These are phyloP conservation scores for Heliamphora pulchella DNA, from an alignment of 179 eudicot species.

Conservation along the genomic window DNA sequence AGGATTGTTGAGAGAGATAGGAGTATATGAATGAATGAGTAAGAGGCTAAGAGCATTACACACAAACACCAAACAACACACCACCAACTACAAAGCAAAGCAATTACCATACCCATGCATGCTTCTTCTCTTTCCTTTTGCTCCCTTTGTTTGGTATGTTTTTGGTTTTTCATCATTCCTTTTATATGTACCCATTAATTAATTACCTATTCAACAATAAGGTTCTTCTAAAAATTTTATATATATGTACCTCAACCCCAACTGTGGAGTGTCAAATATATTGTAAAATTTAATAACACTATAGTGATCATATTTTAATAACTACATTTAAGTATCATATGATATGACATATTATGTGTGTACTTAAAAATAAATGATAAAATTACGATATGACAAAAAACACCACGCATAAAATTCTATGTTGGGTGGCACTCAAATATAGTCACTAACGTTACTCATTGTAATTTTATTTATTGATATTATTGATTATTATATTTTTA, in stretches of 20 bases:
- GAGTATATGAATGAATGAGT: not conserved
- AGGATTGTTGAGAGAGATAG: not conserved
- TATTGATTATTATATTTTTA: too few relatives aligned
- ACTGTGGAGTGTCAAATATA: too few relatives aligned
- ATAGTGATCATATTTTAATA: too few relatives aligned
- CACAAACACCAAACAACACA: conserved; percentile 18
- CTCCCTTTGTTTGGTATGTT: conserved; percentile 19
- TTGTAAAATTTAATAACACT: too few relatives aligned
- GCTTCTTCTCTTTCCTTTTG: conserved; percentile 10
- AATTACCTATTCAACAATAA: not conserved
- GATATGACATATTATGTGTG: too few relatives aligned
- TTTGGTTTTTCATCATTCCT: conserved; percentile 15
- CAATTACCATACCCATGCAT: conserved; percentile 20
- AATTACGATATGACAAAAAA: too few relatives aligned
- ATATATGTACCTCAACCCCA: not conserved
- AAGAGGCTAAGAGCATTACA: not conserved
- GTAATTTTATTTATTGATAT: too few relatives aligned
- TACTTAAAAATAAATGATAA: too few relatives aligned
- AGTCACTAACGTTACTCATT: too few relatives aligned
- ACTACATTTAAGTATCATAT: too few relatives aligned
- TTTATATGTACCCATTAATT: not conserved
- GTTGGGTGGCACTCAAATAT: too few relatives aligned
- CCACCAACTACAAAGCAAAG: conserved; percentile 16
- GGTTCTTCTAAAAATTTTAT: not conserved
- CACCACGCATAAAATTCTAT: too few relatives aligned